Evolutionary conservation across 2,329 filamentous ascomycete genomes (phyloP).

Genomic region (Fusarium devonianum): DNA sequence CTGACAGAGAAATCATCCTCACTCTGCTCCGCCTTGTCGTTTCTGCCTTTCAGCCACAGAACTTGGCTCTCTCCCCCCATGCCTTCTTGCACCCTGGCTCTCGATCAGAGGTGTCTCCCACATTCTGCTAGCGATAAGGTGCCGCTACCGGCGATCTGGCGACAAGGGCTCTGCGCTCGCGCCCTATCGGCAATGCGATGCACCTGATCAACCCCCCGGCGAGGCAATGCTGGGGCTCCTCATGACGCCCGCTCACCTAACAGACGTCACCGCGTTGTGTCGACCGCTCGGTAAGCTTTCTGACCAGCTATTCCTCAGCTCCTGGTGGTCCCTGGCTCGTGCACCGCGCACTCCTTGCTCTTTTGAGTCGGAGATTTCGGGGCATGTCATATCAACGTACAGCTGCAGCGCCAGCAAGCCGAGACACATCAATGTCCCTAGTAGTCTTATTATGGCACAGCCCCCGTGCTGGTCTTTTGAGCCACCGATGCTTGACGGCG

Average conservation of each 20-base stretch:
- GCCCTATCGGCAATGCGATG: constrained; percentile 18
- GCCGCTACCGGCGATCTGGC: too few species aligned
- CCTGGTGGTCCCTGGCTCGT: background rate
- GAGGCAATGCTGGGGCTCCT: constrained; percentile 32
- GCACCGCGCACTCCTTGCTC: background rate
- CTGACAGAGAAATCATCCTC: constrained; percentile 6
- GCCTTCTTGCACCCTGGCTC: constrained; percentile 10
- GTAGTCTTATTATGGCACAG: background rate
- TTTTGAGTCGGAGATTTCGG: background rate
- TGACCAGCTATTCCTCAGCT: background rate
- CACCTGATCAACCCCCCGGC: constrained; percentile 34
- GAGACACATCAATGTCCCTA: constrained; percentile 8
- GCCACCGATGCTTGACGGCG: constrained; percentile 5
- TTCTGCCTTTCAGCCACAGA: background rate
- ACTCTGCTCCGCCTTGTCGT: background rate
- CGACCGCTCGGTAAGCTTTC: too few species aligned
- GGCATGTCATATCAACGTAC: background rate
- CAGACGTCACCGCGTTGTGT: constrained; percentile 17
- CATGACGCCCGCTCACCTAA: constrained; percentile 18
- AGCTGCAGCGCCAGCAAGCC: constrained; percentile 18
- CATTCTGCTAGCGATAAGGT: constrained; percentile 7
- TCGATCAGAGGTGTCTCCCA: background rate
- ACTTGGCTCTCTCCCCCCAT: background rate
- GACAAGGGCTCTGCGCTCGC: too few species aligned
- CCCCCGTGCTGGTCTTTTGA: constrained; percentile 1